These are phyloP conservation scores for Forsythia viridissima DNA, from an alignment of 257 asterid species.

Conservation along the genomic window DNA sequence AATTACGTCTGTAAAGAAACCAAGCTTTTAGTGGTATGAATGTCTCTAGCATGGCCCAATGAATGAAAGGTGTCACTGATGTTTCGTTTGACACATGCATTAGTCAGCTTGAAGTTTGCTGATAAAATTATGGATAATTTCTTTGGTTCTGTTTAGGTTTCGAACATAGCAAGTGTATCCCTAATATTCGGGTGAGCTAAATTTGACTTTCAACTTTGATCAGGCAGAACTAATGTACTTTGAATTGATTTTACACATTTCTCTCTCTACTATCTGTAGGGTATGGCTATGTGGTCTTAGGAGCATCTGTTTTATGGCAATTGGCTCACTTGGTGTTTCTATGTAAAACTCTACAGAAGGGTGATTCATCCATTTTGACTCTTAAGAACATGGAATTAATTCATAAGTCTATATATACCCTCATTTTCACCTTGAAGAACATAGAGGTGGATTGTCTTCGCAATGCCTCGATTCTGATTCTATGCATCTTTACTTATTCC, in stretches of 20 bases:
- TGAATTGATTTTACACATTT: conserved; percentile 15
- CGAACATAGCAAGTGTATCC: neutral
- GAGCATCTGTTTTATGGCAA: conserved; percentile 3
- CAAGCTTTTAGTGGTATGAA: neutral
- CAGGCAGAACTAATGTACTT: neutral
- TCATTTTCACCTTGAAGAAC: conserved; percentile 54
- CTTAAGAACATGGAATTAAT: conserved; percentile 88
- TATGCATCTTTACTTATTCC: neutral
- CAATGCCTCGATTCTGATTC: neutral
- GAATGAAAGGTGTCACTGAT: neutral
- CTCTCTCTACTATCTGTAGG: neutral
- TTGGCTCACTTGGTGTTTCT: conserved; percentile 8
- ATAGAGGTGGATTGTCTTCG: conserved; percentile 35
- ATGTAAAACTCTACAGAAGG: conserved; percentile 56
- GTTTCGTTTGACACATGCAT: neutral
- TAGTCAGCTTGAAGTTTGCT: neutral
- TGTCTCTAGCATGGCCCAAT: neutral
- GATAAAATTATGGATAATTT: neutral
- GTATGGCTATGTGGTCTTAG: conserved; percentile 42
- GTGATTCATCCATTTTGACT: conserved; percentile 76
- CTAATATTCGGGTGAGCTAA: neutral
- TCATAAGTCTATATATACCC: conserved; percentile 63
- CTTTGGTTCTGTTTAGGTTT: neutral
- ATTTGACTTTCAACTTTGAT: neutral
- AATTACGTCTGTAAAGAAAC: neutral